Base-by-base conservation (phyloP, 176 grass and related monocot genomes). In the Lolium rigidum region DNA sequence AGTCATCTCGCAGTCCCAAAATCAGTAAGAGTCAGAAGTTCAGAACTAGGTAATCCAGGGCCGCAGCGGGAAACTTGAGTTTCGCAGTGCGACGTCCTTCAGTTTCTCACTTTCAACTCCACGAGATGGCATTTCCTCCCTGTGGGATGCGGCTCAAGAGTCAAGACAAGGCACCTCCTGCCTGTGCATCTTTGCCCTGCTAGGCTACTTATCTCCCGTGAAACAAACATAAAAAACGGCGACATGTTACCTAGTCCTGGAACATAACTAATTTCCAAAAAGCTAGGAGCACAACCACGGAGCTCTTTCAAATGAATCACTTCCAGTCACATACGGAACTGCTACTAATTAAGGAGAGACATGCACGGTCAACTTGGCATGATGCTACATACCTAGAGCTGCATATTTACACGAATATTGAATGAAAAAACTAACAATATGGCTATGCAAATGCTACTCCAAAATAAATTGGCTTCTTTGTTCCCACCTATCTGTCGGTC, bases 321-420 rank as follows among this genome's bases (percentile, higher is more conserved):
- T 64, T 65, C 13, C 0, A 65, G 62, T 66, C 60, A 37, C 31
- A 35, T 35, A 35, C 31, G 31, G 31, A 37, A 37, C 26, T 37
- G 7, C 63, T 66, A 66, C 26, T 66, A 35, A 66, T 37, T 16
- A 37, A 66, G 63, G 26, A 65, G 25, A 12, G 5, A 37, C 63
- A 66, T 35, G 63, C 63, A 66, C 63, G 35, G 63, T 66, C 26
- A 66, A 35, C 31, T 35, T 35, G 25, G 63, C 47, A 83, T 31
- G 31, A 35, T 60, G 67, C 31, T 81, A 44, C 22, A 82, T 83
- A 82, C 52, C 82, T 68, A 77, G 54, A 56, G 28, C 70, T 82
- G 77, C 82, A 77, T 88, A 91, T 91, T 70, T 88, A 91, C 90
- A 88, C 46, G 62, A 70, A 77, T 91, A 81, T 76, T 84, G 81